phyloP scores from a whole-genome alignment of 2,329 filamentous ascomycete genomes.

The Lachnellula suecica region DNA sequence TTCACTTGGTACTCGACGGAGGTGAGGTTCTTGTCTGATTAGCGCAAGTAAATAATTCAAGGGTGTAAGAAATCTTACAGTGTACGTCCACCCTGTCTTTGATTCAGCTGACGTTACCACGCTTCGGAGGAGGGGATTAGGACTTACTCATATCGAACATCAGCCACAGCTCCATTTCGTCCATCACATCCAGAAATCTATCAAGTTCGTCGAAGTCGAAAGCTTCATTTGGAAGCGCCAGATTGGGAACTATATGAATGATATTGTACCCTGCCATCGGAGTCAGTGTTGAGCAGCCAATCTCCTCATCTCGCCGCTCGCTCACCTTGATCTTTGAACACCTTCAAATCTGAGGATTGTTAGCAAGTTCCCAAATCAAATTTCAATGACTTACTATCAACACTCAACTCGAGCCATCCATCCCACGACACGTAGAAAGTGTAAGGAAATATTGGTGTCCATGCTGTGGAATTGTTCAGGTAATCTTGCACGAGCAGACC shows the following conservation, averaged over 20 bases:
- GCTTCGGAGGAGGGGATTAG: no score
- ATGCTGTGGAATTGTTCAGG: constrained; percentile 21
- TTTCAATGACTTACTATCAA: constrained; percentile 27
- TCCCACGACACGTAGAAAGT: constrained; percentile 45
- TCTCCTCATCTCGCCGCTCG: no score
- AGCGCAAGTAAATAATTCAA: constrained; percentile 30
- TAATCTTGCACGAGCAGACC: constrained; percentile 39
- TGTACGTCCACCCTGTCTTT: background rate
- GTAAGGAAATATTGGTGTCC: constrained; percentile 41
- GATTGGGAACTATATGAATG: constrained; percentile 37
- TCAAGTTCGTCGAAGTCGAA: constrained; percentile 34
- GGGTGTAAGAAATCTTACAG: constrained; percentile 41
- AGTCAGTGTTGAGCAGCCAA: background rate
- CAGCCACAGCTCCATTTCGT: constrained; percentile 41
- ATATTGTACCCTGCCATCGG: constrained; percentile 43
- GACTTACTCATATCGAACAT: constrained; percentile 40
- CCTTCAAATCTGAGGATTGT: constrained; percentile 21
- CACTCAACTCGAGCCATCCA: constrained; percentile 31
- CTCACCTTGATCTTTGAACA: constrained; percentile 33
- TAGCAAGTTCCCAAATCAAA: background rate
- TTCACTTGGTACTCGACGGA: constrained; percentile 34
- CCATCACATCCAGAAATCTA: constrained; percentile 39
- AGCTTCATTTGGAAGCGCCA: constrained; percentile 32
- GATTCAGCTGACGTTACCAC: no score
- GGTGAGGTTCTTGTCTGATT: constrained; percentile 32